Conservation (phyloP, 352 stramenopile genomes). For the Phytophthora pluvialis region DNA sequence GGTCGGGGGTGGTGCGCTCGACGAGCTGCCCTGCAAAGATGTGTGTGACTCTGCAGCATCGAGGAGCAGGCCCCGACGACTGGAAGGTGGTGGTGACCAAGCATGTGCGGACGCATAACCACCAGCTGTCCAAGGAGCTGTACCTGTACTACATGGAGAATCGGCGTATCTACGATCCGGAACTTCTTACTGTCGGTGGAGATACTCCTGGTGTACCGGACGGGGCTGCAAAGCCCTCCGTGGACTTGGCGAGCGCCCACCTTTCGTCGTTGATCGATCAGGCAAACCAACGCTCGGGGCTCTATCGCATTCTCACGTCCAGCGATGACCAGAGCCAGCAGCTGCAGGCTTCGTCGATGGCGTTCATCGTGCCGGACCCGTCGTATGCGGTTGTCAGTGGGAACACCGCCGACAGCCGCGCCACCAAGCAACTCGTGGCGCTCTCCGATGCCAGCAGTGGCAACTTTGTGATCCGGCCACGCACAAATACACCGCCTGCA, state of each 20-base stretch:
- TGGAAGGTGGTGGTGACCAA: slow-evolving; percentile 84
- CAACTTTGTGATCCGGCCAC: slow-evolving; percentile 28
- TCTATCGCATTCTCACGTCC: slow-evolving; percentile 25
- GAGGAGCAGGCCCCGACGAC: slow-evolving; percentile 37
- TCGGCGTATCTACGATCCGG: slow-evolving; percentile 77
- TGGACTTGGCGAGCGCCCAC: slow-evolving; percentile 14
- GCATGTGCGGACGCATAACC: slow-evolving; percentile 75
- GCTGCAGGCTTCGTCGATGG: slow-evolving; percentile 24
- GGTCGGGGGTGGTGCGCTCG: slow-evolving; percentile 61
- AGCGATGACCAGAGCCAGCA: slow-evolving; percentile 27
- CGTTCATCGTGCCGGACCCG: slow-evolving; percentile 18
- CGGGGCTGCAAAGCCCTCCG: not conserved
- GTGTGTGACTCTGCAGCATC: slow-evolving; percentile 76
- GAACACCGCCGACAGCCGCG: not conserved
- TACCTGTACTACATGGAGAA: slow-evolving; percentile 84
- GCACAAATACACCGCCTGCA: not conserved
- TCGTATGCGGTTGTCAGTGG: slow-evolving; percentile 5
- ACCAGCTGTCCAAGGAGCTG: slow-evolving; percentile 74
- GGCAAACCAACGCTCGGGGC: slow-evolving; percentile 20
- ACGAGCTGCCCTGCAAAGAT: slow-evolving; percentile 81
- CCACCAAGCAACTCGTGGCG: slow-evolving; percentile 18
- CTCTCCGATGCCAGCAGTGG: slow-evolving; percentile 15
- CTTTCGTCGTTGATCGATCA: slow-evolving; percentile 33
- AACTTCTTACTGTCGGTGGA: slow-evolving; percentile 50
- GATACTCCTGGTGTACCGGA: slow-evolving; percentile 8